phyloP scores from a whole-genome alignment of 352 stramenopile genomes.

The Discostella stelligera region DNA sequence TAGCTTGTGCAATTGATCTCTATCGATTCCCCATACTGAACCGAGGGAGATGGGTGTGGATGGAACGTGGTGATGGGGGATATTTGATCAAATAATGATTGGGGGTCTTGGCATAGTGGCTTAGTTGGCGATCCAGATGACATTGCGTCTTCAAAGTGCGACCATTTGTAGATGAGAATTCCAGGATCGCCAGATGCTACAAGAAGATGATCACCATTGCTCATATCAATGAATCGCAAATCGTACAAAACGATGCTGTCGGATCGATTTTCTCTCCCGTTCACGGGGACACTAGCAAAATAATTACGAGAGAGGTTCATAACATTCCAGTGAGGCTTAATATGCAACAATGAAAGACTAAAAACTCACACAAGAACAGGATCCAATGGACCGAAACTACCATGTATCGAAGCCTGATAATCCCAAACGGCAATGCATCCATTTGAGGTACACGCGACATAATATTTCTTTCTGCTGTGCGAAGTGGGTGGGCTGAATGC shows the following conservation, averaged over 20 bases:
- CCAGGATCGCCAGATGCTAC: constrained; percentile 47
- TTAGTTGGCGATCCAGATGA: constrained; percentile 2
- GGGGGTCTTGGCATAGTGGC: constrained; percentile 15
- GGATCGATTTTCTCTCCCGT: constrained; percentile 3
- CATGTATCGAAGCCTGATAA: constrained; percentile 5
- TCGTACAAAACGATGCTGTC: constrained; percentile 40
- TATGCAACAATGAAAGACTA: not conserved
- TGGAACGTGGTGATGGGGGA: constrained; percentile 32
- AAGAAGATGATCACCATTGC: constrained; percentile 26
- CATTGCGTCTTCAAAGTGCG: constrained; percentile 54
- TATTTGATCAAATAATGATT: constrained; percentile 5
- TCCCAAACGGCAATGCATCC: constrained; percentile 45
- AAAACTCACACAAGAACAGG: constrained; percentile 33
- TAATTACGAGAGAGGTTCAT: not conserved
- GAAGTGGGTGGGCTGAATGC: constrained; percentile 25
- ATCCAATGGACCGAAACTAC: not conserved
- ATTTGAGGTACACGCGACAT: constrained; percentile 42
- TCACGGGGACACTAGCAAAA: constrained; percentile 2
- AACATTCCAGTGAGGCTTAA: not conserved
- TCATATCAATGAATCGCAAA: constrained; percentile 43
- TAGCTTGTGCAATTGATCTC: constrained; percentile 56
- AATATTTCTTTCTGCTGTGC: constrained; percentile 17
- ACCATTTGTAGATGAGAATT: constrained; percentile 49
- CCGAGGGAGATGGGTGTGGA: constrained; percentile 43
- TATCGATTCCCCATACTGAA: constrained; percentile 32